A percentile compares a stretch with the other conserved stretches of the same genome.
phyloP scores from a whole-genome alignment of 1,284 basidiomycete species.

The Microbotryomycetes sp. region DNA sequence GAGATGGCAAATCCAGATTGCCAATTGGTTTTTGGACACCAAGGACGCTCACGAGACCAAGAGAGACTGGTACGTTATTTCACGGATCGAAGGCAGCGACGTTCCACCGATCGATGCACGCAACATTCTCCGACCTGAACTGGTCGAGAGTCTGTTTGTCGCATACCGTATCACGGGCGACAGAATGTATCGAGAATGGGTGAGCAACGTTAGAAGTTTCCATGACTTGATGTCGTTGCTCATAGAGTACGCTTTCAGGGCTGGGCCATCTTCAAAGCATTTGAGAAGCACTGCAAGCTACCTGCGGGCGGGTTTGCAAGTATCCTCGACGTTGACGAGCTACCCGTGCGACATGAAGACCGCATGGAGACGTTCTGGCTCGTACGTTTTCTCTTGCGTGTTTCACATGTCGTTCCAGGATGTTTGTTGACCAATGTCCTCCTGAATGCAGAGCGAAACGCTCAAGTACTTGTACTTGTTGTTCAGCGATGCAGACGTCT shows the following conservation, averaged over 20 bases:
- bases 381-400: conserved; percentile 46
- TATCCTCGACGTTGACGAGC: conserved; percentile 71
- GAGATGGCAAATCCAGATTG: too few species aligned
- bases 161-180: conserved; percentile 80
- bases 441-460: conserved; percentile 64
- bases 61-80: conserved; percentile 79
- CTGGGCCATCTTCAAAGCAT: conserved; percentile 85
- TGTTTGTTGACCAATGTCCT: neutral
- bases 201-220: neutral
- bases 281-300: conserved; percentile 71
- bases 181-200: conserved; percentile 56
- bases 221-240: too few species aligned
- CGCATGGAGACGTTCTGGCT: conserved; percentile 95
- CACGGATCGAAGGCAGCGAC: conserved; percentile 4
- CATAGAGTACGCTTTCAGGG: conserved; percentile 43
- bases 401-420: neutral
- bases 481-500: conserved; percentile 61
- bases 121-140: conserved; percentile 89
- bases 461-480: conserved; percentile 89
- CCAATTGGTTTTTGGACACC: conserved; percentile 57
- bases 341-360: conserved; percentile 63
- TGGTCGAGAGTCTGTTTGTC: conserved; percentile 85
- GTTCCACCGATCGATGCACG: conserved; percentile 65
- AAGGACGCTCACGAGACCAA: neutral
- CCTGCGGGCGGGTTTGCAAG: conserved; percentile 73